Conservation (phyloP, 2,329 filamentous ascomycete species). For the Fusarium tjaetaba region DNA sequence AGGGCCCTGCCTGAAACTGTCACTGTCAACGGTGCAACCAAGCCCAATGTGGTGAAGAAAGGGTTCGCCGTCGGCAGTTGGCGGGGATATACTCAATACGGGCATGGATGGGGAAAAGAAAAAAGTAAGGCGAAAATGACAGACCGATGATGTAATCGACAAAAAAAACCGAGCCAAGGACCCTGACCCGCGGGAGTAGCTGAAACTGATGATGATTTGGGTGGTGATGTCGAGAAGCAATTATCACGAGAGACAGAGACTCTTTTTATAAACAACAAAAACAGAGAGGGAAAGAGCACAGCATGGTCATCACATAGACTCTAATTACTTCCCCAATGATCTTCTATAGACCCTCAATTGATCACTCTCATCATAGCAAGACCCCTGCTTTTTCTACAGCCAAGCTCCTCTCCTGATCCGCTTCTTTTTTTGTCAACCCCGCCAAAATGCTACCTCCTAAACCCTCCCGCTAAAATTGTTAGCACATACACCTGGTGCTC, state of each 20-base stretch:
- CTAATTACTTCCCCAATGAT: not conserved
- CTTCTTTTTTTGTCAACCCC: constrained; percentile 41
- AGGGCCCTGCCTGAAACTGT: constrained; percentile 10
- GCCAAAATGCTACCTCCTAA: constrained; percentile 26
- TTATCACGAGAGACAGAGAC: not conserved
- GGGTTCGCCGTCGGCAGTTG: constrained; percentile 12
- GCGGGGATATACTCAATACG: not conserved
- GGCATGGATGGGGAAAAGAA: not conserved
- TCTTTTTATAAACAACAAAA: not conserved
- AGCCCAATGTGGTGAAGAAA: constrained; percentile 19
- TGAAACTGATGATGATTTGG: not conserved
- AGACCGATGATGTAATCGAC: constrained; percentile 33
- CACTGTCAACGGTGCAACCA: constrained; percentile 20
- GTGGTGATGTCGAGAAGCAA: not conserved
- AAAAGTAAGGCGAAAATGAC: constrained; percentile 15
- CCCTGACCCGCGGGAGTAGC: constrained; percentile 4
- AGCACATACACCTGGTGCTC: constrained; percentile 1
- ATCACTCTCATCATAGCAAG: not conserved
- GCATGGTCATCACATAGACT: not conserved
- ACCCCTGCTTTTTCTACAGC: constrained; percentile 12
- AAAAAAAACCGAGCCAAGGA: constrained; percentile 26
- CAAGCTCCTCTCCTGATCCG: constrained; percentile 8
- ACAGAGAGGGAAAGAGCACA: not conserved
- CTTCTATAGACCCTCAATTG: constrained; percentile 6
- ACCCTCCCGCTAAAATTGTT: constrained; percentile 23